Percentiles rank a stretch among this genome's conserved stretches.
These are phyloP conservation scores for Colletotrichum noveboracense DNA, from an alignment of 2,329 filamentous ascomycete genomes.

Conservation along the genomic window DNA sequence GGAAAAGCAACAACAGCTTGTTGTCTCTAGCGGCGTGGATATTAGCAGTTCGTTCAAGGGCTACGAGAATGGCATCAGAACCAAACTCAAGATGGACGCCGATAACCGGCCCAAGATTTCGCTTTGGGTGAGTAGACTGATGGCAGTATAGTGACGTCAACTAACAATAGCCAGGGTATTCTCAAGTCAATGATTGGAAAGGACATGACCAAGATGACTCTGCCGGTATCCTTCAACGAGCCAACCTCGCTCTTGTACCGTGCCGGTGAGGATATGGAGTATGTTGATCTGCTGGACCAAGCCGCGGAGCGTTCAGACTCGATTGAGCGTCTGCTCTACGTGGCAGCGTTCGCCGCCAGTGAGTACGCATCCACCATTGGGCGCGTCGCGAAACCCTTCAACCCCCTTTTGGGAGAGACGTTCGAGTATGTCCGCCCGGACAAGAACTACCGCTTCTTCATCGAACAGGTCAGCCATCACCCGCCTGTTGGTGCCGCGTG, in stretches of 20 bases:
- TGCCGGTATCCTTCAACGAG: conserved; percentile 98
- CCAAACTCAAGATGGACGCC: conserved; percentile 83
- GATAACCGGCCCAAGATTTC: conserved; percentile 94
- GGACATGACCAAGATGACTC: conserved; percentile 99
- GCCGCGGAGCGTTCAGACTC: conserved; percentile 87
- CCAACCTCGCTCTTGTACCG: conserved; percentile 94
- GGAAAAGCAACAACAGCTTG: conserved; percentile 50
- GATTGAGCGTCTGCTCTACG: conserved; percentile 90
- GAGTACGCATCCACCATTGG: conserved; percentile 98
- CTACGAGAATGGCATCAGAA: conserved; percentile 87
- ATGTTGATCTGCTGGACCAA: conserved; percentile 87
- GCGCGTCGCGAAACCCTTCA: conserved; percentile 97
- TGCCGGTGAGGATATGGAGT: conserved; percentile 98
- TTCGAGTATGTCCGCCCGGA: conserved; percentile 96
- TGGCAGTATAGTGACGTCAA: background rate
- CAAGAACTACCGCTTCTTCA: conserved; percentile 97
- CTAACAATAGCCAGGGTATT: conserved; percentile 70
- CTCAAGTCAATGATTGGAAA: conserved; percentile 99
- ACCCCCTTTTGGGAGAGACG: conserved; percentile 93
- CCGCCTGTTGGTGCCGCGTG: conserved; percentile 92
- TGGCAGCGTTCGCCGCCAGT: conserved; percentile 93
- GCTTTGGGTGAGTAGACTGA: conserved; percentile 76
- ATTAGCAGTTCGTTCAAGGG: conserved; percentile 83
- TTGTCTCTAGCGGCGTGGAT: conserved; percentile 57
- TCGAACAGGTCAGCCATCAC: conserved; percentile 98